Base-by-base conservation (phyloP, 139 green algal species). In the Desmodesmus armatus region DNA sequence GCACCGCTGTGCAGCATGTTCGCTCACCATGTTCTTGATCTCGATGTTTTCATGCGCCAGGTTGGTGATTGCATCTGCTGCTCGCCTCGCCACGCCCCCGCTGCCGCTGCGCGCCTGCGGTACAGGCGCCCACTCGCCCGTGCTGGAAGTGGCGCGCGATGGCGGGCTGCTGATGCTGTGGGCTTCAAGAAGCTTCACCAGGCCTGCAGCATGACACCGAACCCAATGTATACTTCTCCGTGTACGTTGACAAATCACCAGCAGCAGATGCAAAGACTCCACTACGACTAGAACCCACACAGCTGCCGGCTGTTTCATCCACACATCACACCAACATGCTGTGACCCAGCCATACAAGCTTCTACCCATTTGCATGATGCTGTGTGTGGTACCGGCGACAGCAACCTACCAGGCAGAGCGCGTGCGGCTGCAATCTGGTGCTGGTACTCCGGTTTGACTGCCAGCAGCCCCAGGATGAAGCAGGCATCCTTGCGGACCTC, bases 41-140 rank as follows among this genome's bases (percentile, higher is more conserved):
- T 88, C 84, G 15, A 94, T 90, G 84, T 99, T 99, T 76, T 99
- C 97, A 86, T 99, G 97, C 1, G 97, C 96, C 29, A 99, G 88
- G 86, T 99, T 99, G 5, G 96, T 98, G 77, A 99, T 95, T 11
- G 97, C 97, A 84, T 99, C 97, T 35, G 96, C 96, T 62, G 96
- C 96, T 7, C 97, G 89, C 11, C 97, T 89, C 4, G 94, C 92
- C 0, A 97, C 91, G 0, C 88, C 86, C 7, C 84, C 84, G 69
- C 80, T 87, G 66, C 88, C 84, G 35, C 53, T 69, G 77, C 51
- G 49, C 33, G 19, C 51, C 19, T 62, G 51, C 51, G 1, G 51
- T 62, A 19, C 51, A 62, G 17, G 51, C 17, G 17, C 51, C 0
- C 51, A 27, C 17, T 19, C 51, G 19, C 31, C 66, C 66, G 43